These are phyloP conservation scores for Phytophthora ramorum DNA, from an alignment of 352 stramenopile genomes.

Conservation along the genomic window DNA sequence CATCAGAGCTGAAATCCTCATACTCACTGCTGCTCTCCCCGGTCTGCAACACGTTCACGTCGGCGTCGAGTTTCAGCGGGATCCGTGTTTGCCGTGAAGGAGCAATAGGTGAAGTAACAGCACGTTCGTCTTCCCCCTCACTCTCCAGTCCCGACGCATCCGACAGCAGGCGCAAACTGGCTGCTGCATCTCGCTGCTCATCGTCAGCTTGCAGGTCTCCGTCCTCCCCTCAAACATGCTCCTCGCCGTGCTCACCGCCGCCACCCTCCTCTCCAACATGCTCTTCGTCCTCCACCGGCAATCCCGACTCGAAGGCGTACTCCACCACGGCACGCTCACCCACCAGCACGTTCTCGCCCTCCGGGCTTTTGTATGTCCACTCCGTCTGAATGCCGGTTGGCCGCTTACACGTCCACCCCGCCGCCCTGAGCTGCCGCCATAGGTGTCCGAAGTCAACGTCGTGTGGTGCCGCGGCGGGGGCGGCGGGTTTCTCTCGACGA, in stretches of 20 bases:
- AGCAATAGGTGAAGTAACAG: not conserved
- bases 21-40: slow-evolving; percentile 4
- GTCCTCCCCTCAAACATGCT: not conserved
- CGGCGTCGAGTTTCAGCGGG: not conserved
- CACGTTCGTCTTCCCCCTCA: not conserved
- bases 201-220: slow-evolving; percentile 11
- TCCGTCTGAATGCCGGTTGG: not conserved
- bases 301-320: slow-evolving; percentile 7
- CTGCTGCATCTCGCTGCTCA: slow-evolving; percentile 12
- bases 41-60: slow-evolving; percentile 1
- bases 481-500: slow-evolving; percentile 1
- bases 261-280: not conserved
- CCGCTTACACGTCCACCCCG: slow-evolving; percentile 14
- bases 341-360: not conserved
- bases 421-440: slow-evolving; percentile 16
- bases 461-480: not conserved
- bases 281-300: slow-evolving; percentile 1
- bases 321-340: slow-evolving; percentile 10
- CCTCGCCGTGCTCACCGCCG: too few species aligned
- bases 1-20: not conserved
- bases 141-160: slow-evolving; percentile 13
- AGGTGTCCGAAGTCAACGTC: slow-evolving; percentile 26
- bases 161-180: slow-evolving; percentile 19
- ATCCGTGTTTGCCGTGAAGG: not conserved
- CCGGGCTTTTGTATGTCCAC: slow-evolving; percentile 6